A percentile compares a stretch with the other conserved stretches of the same genome.
These are phyloP conservation scores for Yamadazyma dushanensis DNA, from an alignment of 1,139 yeast genomes.

Conservation along the genomic window DNA sequence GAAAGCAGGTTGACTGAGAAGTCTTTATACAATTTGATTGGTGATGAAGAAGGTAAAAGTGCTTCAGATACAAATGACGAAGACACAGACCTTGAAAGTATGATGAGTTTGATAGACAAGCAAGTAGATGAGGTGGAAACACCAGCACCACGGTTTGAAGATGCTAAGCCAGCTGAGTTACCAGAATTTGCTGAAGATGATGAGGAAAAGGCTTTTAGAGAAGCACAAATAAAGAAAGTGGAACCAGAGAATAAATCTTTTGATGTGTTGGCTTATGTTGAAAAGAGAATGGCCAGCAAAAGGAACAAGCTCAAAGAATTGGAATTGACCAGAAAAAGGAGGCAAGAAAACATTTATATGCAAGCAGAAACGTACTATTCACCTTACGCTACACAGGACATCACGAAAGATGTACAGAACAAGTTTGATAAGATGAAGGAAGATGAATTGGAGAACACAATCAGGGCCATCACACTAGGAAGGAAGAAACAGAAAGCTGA, in stretches of 20 bases:
- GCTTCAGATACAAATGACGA: conserved; percentile 23
- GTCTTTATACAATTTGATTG: conserved; percentile 64
- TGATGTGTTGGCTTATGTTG: conserved; percentile 59
- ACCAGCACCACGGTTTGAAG: conserved; percentile 18
- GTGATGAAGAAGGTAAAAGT: conserved; percentile 33
- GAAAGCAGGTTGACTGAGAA: conserved; percentile 80
- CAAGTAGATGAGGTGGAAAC: conserved; percentile 18
- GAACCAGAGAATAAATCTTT: conserved; percentile 27
- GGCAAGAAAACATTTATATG: conserved; percentile 38
- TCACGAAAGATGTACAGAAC: conserved; percentile 26
- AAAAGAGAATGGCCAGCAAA: conserved; percentile 36
- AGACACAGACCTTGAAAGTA: conserved; percentile 22
- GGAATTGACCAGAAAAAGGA: conserved; percentile 21
- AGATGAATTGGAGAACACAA: conserved; percentile 36
- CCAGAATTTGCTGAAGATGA: conserved; percentile 19
- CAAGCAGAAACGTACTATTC: conserved; percentile 47
- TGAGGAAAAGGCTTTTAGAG: conserved; percentile 9
- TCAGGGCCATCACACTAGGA: conserved; percentile 36
- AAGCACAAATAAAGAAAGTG: conserved; percentile 7
- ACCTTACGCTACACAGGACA: conserved; percentile 32
- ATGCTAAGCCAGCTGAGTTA: conserved; percentile 13
- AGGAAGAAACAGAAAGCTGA: conserved; percentile 26
- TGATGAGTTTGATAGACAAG: conserved; percentile 22
- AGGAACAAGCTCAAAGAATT: conserved; percentile 21
- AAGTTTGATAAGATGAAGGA: conserved; percentile 28